Base-by-base conservation (phyloP, 1,139 yeast genomes). In the Diutina ranongensis region DNA sequence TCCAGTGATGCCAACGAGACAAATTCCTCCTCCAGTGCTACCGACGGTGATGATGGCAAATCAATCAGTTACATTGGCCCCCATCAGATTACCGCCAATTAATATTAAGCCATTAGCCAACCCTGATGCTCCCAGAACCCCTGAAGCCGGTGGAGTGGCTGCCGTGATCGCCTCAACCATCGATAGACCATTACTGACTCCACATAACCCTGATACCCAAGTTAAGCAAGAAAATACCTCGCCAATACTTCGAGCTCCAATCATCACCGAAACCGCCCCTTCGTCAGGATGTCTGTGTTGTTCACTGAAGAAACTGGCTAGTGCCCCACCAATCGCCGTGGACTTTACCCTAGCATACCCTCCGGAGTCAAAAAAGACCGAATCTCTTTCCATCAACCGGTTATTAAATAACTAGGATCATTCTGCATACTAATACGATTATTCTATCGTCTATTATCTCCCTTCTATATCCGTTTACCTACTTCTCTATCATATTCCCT, bases 301-400 rank as follows among this genome's bases (percentile, higher is more conserved):
- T 35, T 35, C 34, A 12, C 5, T 7, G 10, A 13, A 22, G 12
- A 27, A 45, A 44, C 34, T 27, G 47, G 18, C 22, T 33, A n/a
- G 48, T 46, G 15, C 45, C 49, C 33, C 40, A 4, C 52, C 52
- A 10, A 46, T 52, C 38, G 52, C 53, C 3, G 48, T 52, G 12
- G 54, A 52, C 41, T 52, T 52, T 28, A 52, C 54, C 15, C 28
- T 45, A 7, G 31, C 50, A 21, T 49, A 45, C 38, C 8, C 34
- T 15, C 28, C 10, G 28, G 28, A 25, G 5, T n/a, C n/a, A n/a
- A 25, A 25, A 25, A 25, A 25, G 28, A 25, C 9, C 10, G 28
- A 25, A 25, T 31, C 34, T 12, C 7, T 31, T 12, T 31, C 34
- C 15, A 31, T 31, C 13, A 31, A 31, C 34, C 13, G 15, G 34